Evolutionary conservation across 2,329 filamentous ascomycete species (phyloP), one percentile per base, ranked within the genome.

Genomic region (Sclerotiophoma versabilis): DNA sequence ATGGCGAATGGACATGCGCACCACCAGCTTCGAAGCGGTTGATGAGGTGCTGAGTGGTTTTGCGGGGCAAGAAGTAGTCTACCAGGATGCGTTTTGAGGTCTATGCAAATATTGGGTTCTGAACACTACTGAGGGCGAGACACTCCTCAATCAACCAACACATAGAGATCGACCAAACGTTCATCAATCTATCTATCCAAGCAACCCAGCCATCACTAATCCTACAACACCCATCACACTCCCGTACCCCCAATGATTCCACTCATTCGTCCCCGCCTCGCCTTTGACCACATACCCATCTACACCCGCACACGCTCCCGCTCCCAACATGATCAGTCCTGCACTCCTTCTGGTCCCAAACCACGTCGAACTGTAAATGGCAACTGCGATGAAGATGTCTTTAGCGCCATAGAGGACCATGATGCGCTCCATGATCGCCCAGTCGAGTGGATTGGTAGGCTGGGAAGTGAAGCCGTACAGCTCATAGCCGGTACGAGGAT

Each of bases 161-260:
- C 17, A 23, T 5, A 19, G 10, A 34, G 17, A 15, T 38, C 11
- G 3, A 12, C n/a, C n/a, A 37, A 47, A 19, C 30, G 27, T 0
- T 20, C n/a, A 19, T 27, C 25, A 42, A 30, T 30, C 15, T 26
- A 45, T 2, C 22, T 30, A 62, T 5, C 64, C 65, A 48, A 68
- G 32, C 23, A 68, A 6, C 23, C 55, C 66, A 14, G 75, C 75
- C 48, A 79, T 63, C 5, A 68, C 59, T 25, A 66, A 57, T 22
- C 80, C 60, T 30, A 80, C 53, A 4, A 76, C 75, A 22, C 75
- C 77, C 56, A 65, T 61, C 25, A 63, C 55, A 49, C 34, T 43
- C 42, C 64, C 64, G 74, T 81, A 82, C 0, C 77, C 74, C 79
- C 80, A 83, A 66, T 83, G 81, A 59, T 73, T 76, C 79, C 77